Conservation (phyloP, 352 stramenopile species). For the Phytopythium vexans region DNA sequence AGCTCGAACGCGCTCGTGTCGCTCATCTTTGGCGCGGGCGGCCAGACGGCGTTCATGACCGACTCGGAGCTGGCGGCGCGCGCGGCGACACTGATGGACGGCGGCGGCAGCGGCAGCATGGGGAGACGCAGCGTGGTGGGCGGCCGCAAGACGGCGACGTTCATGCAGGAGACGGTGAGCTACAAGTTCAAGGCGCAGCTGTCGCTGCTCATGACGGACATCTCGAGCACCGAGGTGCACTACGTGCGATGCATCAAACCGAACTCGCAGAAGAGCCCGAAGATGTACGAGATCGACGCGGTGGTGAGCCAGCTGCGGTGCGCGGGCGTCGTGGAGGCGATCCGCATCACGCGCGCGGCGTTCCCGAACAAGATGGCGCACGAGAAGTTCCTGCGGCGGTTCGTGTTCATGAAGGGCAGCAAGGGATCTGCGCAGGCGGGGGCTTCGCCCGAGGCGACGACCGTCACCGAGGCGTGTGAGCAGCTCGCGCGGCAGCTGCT, state of each 20-base stretch:
- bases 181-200: constrained; percentile 90
- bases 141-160: constrained; percentile 65
- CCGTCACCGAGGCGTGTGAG: constrained; percentile 61
- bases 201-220: constrained; percentile 81
- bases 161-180: constrained; percentile 88
- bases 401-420: constrained; percentile 66
- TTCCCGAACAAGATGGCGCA: constrained; percentile 95
- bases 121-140: constrained; percentile 35
- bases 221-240: constrained; percentile 81
- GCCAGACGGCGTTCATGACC: constrained; percentile 49
- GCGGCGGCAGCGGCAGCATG: constrained; percentile 8
- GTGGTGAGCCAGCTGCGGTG: constrained; percentile 88
- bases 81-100: constrained; percentile 43
- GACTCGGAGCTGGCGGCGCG: constrained; percentile 60
- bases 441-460: constrained; percentile 21
- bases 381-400: constrained; percentile 81
- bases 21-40: constrained; percentile 57
- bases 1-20: constrained; percentile 76
- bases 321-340: constrained; percentile 88
- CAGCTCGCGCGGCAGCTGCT: constrained; percentile 52
- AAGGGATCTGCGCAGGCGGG: constrained; percentile 14
- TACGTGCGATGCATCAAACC: constrained; percentile 93
- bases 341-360: constrained; percentile 85
- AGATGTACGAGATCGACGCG: constrained; percentile 79
- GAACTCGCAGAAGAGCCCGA: constrained; percentile 75